These are phyloP conservation scores for Laguncularia racemosa DNA, from an alignment of 345 rosid genomes.

Conservation along the genomic window DNA sequence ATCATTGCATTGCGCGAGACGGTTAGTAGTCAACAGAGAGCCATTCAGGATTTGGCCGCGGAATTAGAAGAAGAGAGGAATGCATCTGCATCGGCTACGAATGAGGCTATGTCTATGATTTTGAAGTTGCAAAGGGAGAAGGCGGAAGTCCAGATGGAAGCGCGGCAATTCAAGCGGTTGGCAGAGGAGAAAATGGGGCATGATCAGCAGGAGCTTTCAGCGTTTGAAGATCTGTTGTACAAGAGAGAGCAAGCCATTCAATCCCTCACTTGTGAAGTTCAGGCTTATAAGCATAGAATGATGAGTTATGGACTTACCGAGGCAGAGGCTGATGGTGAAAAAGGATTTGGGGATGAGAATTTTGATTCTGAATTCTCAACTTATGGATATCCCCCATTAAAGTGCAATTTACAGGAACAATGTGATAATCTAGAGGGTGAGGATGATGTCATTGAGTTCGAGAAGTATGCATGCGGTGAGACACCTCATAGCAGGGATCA, in stretches of 20 bases:
- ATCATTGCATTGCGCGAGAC: slow-evolving; percentile 61
- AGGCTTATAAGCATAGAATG: slow-evolving; percentile 90
- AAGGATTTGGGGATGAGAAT: slow-evolving; percentile 30
- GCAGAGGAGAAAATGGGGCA: slow-evolving; percentile 92
- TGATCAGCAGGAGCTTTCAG: slow-evolving; percentile 72
- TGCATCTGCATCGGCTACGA: slow-evolving; percentile 87
- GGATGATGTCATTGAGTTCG: slow-evolving; percentile 57
- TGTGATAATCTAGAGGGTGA: slow-evolving; percentile 43
- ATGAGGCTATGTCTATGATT: slow-evolving; percentile 97
- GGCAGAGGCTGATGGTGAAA: slow-evolving; percentile 59
- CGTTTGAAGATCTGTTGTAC: slow-evolving; percentile 67
- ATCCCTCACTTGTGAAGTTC: slow-evolving; percentile 65
- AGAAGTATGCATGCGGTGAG: slow-evolving; percentile 64
- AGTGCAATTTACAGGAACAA: slow-evolving; percentile 62
- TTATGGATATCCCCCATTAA: slow-evolving; percentile 70
- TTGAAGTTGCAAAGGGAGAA: slow-evolving; percentile 90
- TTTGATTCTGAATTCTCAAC: slow-evolving; percentile 39
- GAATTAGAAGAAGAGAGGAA: slow-evolving; percentile 93
- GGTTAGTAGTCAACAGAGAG: slow-evolving; percentile 59
- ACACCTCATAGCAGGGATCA: slow-evolving; percentile 37
- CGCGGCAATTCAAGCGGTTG: slow-evolving; percentile 78
- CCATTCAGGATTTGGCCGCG: slow-evolving; percentile 52
- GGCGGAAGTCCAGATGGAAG: slow-evolving; percentile 88
- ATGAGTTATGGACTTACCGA: slow-evolving; percentile 80
- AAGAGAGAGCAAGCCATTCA: slow-evolving; percentile 86